These are phyloP conservation scores for Salix brachista DNA, from an alignment of 345 rosid species.

Conservation along the genomic window DNA sequence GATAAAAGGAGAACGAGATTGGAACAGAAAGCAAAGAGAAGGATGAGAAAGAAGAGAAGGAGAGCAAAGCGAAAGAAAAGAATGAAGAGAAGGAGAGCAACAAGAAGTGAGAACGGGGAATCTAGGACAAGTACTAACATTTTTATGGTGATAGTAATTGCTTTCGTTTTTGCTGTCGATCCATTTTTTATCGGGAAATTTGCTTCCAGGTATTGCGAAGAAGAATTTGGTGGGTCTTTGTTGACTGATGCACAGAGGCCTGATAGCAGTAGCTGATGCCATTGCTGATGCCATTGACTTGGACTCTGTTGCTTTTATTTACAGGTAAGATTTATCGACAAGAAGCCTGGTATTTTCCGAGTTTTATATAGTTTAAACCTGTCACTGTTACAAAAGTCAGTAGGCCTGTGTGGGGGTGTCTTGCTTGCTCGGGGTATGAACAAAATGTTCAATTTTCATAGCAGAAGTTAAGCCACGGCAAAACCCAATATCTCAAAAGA, in stretches of 20 bases:
- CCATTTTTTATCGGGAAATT: constrained; percentile 1
- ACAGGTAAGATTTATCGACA: too few species aligned
- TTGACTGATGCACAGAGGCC: constrained; percentile 3
- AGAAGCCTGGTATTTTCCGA: too few species aligned
- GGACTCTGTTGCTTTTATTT: too few species aligned
- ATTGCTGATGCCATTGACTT: constrained; percentile 15
- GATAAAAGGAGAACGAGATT: constrained; percentile 37
- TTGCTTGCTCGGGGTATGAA: too few species aligned
- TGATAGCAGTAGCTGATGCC: constrained; percentile 1
- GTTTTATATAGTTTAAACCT: too few species aligned
- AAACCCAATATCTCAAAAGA: too few species aligned
- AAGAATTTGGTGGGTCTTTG: constrained; percentile 31
- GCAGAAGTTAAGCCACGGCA: too few species aligned
- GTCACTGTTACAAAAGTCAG: too few species aligned
- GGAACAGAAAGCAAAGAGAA: constrained; percentile 40
- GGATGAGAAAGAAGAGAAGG: constrained; percentile 32
- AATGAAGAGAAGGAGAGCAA: constrained; percentile 35
- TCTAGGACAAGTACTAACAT: constrained; percentile 31
- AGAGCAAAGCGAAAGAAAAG: constrained; percentile 36
- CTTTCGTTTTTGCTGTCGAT: neutral
- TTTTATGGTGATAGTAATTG: neutral
- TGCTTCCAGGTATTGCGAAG: constrained; percentile 8
- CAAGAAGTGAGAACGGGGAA: constrained; percentile 41
- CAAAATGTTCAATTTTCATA: too few species aligned
- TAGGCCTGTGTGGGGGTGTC: too few species aligned